Percentiles rank a stretch among this genome's conserved stretches.
These are phyloP conservation scores for Sclerotinia spermophila DNA, from an alignment of 2,329 filamentous ascomycete genomes.

Conservation along the genomic window DNA sequence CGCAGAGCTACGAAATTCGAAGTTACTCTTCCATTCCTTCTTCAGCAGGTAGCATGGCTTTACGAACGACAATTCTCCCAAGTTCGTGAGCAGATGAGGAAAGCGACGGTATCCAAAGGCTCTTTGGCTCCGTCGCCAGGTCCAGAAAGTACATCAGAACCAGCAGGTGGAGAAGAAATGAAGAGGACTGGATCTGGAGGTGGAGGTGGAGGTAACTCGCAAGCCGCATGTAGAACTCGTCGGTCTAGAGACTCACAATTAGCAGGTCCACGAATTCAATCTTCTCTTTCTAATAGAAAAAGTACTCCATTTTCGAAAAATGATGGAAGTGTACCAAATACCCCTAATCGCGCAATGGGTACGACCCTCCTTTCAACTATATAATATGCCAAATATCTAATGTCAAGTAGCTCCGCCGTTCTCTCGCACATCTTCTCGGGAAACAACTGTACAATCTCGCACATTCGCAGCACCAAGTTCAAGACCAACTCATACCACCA, in stretches of 20 bases:
- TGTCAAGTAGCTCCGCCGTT: slow-evolving; percentile 32
- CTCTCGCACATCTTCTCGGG: slow-evolving; percentile 35
- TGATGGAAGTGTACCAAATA: slow-evolving; percentile 28
- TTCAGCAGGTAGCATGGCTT: slow-evolving; percentile 90
- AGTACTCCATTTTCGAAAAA: slow-evolving; percentile 31
- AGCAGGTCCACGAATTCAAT: slow-evolving; percentile 33
- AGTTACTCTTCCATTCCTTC: slow-evolving; percentile 81
- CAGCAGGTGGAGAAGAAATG: slow-evolving; percentile 45
- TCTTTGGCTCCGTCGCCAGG: slow-evolving; percentile 56
- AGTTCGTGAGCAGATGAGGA: slow-evolving; percentile 85
- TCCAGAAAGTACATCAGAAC: slow-evolving; percentile 47
- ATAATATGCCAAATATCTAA: slow-evolving; percentile 19
- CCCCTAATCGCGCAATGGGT: slow-evolving; percentile 28
- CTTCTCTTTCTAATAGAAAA: slow-evolving; percentile 33
- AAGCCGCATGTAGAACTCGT: slow-evolving; percentile 21
- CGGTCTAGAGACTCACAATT: background rate
- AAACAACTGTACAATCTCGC: slow-evolving; percentile 34
- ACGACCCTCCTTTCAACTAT: slow-evolving; percentile 10
- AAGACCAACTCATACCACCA: slow-evolving; percentile 29
- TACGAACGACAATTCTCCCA: slow-evolving; percentile 89
- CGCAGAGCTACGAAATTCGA: slow-evolving; percentile 69
- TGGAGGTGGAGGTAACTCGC: slow-evolving; percentile 38
- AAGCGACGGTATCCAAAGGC: slow-evolving; percentile 56
- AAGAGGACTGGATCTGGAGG: slow-evolving; percentile 49
- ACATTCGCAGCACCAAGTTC: slow-evolving; percentile 31